These are phyloP conservation scores for Clarireedia hainanense DNA, from an alignment of 2,329 filamentous ascomycete species.

Conservation along the genomic window DNA sequence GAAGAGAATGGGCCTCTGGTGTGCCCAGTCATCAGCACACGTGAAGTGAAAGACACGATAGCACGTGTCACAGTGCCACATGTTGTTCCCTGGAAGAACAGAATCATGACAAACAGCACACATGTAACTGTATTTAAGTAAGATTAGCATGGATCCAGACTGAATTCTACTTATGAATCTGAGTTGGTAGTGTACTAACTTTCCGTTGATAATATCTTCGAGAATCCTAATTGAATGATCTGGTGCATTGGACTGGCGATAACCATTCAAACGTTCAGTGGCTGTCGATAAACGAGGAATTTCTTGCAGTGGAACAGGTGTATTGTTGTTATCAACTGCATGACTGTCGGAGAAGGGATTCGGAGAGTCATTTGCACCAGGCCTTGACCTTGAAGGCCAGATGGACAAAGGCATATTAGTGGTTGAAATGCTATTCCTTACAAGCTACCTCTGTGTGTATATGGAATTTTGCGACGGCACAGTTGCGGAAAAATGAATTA, in stretches of 20 bases:
- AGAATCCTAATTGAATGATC: conserved; percentile 7
- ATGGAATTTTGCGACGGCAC: too few species aligned
- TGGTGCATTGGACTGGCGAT: not conserved
- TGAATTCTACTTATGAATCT: not conserved
- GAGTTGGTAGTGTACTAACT: not conserved
- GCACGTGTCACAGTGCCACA: conserved; percentile 16
- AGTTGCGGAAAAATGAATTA: too few species aligned
- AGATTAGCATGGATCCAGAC: not conserved
- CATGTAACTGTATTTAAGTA: not conserved
- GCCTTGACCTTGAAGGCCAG: too few species aligned
- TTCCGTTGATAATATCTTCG: conserved; percentile 11
- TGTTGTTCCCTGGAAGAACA: not conserved
- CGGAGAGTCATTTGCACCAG: not conserved
- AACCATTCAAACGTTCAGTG: conserved; percentile 6
- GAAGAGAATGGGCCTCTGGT: not conserved
- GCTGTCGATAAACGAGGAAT: conserved; percentile 3
- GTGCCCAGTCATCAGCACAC: conserved; percentile 6
- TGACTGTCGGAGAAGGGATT: not conserved
- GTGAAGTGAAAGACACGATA: conserved; percentile 11
- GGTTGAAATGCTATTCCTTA: too few species aligned
- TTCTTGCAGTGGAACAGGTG: not conserved
- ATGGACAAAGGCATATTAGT: too few species aligned
- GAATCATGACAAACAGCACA: not conserved
- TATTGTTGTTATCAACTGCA: not conserved
- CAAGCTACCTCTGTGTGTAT: too few species aligned